phyloP scores from a whole-genome alignment of 495 filamentous ascomycete genomes.

The Lasiosphaeriaceae sp. region DNA sequence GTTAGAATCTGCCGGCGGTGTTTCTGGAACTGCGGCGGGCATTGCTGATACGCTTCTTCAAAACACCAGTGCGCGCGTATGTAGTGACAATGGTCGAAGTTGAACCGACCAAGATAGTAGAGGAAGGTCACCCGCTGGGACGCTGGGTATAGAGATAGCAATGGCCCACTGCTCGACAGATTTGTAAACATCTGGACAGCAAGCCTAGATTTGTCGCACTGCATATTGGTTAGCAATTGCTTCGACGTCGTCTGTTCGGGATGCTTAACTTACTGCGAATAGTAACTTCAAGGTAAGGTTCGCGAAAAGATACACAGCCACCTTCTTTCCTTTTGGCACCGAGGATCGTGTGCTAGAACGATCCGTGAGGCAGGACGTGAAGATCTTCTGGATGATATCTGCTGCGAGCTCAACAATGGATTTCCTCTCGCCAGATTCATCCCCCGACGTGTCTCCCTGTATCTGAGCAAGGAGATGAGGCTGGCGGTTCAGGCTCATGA shows the following conservation, averaged over 20 bases:
- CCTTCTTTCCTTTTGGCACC: conserved; percentile 74
- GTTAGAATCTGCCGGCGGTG: conserved; percentile 79
- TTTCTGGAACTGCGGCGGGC: conserved; percentile 58
- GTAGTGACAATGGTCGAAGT: conserved; percentile 78
- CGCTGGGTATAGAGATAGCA: conserved; percentile 74
- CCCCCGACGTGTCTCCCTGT: conserved; percentile 44
- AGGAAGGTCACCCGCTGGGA: conserved; percentile 86
- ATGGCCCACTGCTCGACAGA: conserved; percentile 76
- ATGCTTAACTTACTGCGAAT: conserved; percentile 59
- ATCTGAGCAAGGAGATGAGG: conserved; percentile 64
- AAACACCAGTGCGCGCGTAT: conserved; percentile 68
- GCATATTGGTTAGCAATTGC: conserved; percentile 6
- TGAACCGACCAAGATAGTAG: conserved; percentile 89
- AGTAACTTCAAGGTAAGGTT: conserved; percentile 87
- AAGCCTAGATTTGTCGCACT: conserved; percentile 59
- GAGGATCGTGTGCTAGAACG: conserved; percentile 57
- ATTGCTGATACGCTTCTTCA: conserved; percentile 76
- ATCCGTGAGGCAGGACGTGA: conserved; percentile 86
- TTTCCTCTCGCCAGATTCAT: conserved; percentile 57
- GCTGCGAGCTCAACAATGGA: conserved; percentile 80
- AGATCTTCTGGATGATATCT: conserved; percentile 83
- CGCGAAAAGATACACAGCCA: conserved; percentile 84
- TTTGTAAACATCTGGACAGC: conserved; percentile 88
- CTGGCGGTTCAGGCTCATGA: conserved; percentile 72
- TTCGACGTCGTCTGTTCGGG: neutral